phyloP scores from a whole-genome alignment of 2,329 filamentous ascomycete species.

The Apiospora aurea region DNA sequence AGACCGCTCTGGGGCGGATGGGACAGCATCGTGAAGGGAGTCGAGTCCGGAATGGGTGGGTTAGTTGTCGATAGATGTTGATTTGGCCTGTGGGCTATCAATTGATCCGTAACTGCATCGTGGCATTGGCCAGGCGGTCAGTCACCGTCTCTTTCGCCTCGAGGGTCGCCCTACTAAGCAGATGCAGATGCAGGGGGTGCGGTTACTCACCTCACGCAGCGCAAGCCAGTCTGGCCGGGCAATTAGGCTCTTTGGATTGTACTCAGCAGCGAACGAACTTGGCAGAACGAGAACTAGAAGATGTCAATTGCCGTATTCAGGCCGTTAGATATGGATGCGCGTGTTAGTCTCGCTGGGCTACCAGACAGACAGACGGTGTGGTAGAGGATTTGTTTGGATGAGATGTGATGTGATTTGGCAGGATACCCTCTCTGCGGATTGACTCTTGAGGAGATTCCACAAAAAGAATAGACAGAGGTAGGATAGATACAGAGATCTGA shows the following conservation, averaged over 20 bases:
- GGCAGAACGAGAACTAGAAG: slow-evolving; percentile 41
- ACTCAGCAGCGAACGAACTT: slow-evolving; percentile 44
- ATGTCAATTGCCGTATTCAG: slow-evolving; percentile 31
- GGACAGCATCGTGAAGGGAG: slow-evolving; percentile 82
- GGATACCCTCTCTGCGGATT: background rate
- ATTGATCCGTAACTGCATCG: slow-evolving; percentile 46
- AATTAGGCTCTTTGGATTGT: slow-evolving; percentile 37
- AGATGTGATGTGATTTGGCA: background rate
- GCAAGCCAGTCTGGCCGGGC: slow-evolving; percentile 48
- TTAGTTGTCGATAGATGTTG: slow-evolving; percentile 58
- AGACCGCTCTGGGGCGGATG: slow-evolving; percentile 71
- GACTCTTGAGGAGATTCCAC: slow-evolving; percentile 10
- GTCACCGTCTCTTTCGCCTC: background rate
- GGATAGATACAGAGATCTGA: slow-evolving; percentile 20
- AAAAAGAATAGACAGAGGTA: slow-evolving; percentile 18
- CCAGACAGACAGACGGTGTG: background rate
- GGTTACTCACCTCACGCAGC: slow-evolving; percentile 44
- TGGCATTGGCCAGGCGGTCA: slow-evolving; percentile 1
- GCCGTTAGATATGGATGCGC: slow-evolving; percentile 25
- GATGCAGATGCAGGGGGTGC: background rate
- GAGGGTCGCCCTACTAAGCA: background rate
- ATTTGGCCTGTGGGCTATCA: slow-evolving; percentile 43
- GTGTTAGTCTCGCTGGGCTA: background rate
- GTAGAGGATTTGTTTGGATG: background rate
- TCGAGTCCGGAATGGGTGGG: slow-evolving; percentile 67